Evolutionary conservation across 192 early-diverging fungal species (phyloP).

Genomic region (Linnemannia schmuckeri): DNA sequence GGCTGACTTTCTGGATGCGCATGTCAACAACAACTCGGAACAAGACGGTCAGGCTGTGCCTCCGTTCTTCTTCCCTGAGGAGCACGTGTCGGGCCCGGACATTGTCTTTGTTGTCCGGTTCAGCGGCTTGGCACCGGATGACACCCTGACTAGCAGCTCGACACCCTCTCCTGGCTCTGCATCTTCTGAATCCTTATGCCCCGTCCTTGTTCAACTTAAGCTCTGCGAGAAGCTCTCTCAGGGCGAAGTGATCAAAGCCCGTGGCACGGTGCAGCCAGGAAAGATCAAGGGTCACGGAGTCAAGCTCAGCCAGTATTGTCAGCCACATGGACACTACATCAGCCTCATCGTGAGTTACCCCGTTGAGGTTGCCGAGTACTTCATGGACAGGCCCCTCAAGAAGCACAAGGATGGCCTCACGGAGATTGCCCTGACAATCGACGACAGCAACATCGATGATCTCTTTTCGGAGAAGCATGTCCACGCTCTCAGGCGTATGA

Average conservation of each 20-base stretch:
- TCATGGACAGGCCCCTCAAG: not conserved
- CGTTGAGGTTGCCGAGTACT: not conserved
- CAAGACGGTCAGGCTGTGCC: conserved; percentile 2
- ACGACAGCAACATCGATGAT: conserved; percentile 18
- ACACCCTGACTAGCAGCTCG: not conserved
- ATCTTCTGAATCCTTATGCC: not conserved
- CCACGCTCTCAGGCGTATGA: not conserved
- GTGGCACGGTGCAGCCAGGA: conserved; percentile 8
- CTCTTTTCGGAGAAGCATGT: conserved; percentile 26
- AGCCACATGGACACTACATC: conserved; percentile 17
- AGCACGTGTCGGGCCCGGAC: conserved; percentile 10
- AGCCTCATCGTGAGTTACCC: conserved; percentile 20
- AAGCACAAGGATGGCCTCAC: conserved; percentile 5
- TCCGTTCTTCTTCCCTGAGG: conserved; percentile 19
- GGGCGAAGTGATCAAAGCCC: not conserved
- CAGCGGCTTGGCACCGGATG: not conserved
- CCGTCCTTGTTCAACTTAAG: conserved; percentile 3
- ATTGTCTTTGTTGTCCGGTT: conserved; percentile 30
- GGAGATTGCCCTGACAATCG: conserved; percentile 25
- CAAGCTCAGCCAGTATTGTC: conserved; percentile 14
- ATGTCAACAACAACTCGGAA: conserved; percentile 10
- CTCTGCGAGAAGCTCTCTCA: not conserved
- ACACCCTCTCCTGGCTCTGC: no score
- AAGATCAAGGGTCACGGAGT: conserved; percentile 9
- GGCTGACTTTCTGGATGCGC: conserved; percentile 28